These are phyloP conservation scores for Penicillium sp. DNA, from an alignment of 2,329 filamentous ascomycete species.

Conservation along the genomic window DNA sequence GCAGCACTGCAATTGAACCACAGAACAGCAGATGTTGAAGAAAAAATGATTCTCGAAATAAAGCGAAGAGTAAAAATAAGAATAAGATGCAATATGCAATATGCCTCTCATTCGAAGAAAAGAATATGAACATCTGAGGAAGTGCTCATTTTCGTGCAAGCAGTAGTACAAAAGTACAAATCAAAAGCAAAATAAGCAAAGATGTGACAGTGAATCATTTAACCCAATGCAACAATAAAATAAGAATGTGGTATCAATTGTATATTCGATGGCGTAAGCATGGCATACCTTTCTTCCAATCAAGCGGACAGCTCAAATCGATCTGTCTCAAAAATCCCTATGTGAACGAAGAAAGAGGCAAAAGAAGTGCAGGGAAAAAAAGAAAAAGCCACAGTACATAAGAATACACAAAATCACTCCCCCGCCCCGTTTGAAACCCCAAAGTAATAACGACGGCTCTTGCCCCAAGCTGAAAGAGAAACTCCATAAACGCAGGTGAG, in stretches of 20 bases:
- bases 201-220: not conserved
- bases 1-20: too few species aligned
- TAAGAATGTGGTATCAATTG: slow-evolving; percentile 7
- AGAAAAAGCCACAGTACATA: slow-evolving; percentile 14
- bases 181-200: not conserved
- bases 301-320: not conserved
- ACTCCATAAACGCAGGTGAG: slow-evolving; percentile 9
- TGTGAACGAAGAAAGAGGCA: slow-evolving; percentile 23
- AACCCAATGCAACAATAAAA: not conserved
- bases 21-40: too few species aligned
- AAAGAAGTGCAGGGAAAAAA: slow-evolving; percentile 21
- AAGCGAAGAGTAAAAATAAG: too few species aligned
- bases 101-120: not conserved
- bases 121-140: not conserved
- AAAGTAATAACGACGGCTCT: not conserved
- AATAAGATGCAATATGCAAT: too few species aligned
- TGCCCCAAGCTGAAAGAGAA: slow-evolving; percentile 15
- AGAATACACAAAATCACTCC: not conserved
- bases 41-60: too few species aligned
- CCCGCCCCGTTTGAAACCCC: not conserved
- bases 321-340: not conserved
- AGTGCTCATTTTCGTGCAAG: not conserved
- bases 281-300: not conserved
- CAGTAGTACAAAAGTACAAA: not conserved
- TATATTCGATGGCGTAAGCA: slow-evolving; percentile 10